Base-by-base conservation (phyloP, 1,139 yeast species). In the Meyerozyma athensensis region DNA sequence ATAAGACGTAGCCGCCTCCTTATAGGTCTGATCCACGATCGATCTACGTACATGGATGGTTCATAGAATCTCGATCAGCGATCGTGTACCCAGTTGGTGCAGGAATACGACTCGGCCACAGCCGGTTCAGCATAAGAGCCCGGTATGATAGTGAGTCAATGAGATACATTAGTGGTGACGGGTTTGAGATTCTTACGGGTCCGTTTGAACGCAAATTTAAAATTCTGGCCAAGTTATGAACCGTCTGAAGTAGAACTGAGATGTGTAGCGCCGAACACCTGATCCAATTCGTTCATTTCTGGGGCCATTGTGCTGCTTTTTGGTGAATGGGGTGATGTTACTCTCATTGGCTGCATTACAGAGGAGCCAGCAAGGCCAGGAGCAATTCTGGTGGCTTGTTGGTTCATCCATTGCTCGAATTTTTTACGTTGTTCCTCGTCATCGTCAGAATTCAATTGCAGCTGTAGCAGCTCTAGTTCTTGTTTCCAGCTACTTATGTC, bases 311-410 rank as follows among this genome's bases (percentile, higher is more conserved):
- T 34, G 16, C 12, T 36, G 35, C 12, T 37, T 19, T 22, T 28
- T 35, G 39, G 22, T 26, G 20, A 12, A 36, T 26, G n/a, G 18
- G 34, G 22, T 9, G 23, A 33, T 18, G 36, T 36, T 30, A 44
- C 50, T 16, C 44, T 53, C 18, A 36, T 42, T 4, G 74, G 75
- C 20, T 56, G 55, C 65, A 68, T 65, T 2, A 68, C 54, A 1
- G 52, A 50, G 12, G 56, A 63, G 2, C 59, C 48, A 38, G 60
- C 59, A 40, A 64, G 66, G 1, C 76, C 76, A 0, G 76, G 76
- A 1, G 76, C 76, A 7, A 66, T 59, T 36, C 57, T 58, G 7
- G 54, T 43, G 40, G 59, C 65, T 41, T 63, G 63, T n/a, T 44
- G 41, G 16, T 49, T 47, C n/a, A 65, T 42, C 76, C 76, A 70